These are phyloP conservation scores for Argentina anserina DNA, from an alignment of 306 rosid species.

Conservation along the genomic window DNA sequence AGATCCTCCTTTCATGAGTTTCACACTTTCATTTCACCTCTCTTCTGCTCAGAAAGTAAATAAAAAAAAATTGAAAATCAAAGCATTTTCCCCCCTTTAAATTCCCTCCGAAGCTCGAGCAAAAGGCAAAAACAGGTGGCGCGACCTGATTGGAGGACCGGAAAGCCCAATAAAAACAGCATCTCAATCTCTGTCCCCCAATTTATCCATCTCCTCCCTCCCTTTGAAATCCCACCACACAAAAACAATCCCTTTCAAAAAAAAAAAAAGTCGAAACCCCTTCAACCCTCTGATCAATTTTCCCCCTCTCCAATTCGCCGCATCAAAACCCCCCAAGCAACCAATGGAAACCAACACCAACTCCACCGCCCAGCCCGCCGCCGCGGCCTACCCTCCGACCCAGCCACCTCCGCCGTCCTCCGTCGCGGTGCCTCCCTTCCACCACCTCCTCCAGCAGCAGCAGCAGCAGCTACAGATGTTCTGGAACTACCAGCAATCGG, in stretches of 20 bases:
- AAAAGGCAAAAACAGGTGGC: neutral
- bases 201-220: neutral
- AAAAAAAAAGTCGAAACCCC: neutral
- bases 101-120: too few species aligned
- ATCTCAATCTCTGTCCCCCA: constrained; percentile 1
- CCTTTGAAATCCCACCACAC: constrained; percentile 23
- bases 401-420: constrained; percentile 29
- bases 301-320: neutral
- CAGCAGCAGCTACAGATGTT: constrained; percentile 96
- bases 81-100: neutral
- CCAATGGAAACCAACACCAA: constrained; percentile 4
- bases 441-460: constrained; percentile 90
- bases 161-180: neutral
- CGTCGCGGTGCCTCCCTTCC: constrained; percentile 48
- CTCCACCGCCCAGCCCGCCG: neutral
- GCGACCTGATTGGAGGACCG: neutral
- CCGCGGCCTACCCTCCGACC: constrained; percentile 42
- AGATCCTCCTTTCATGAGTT: too few species aligned
- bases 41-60: too few species aligned
- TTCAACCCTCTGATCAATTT: constrained; percentile 20
- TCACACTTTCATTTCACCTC: too few species aligned
- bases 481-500: constrained; percentile 89
- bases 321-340: constrained; percentile 2
- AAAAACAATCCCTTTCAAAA: neutral
- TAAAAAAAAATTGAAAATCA: neutral